Evolutionary conservation across 495 filamentous ascomycete species (phyloP), one percentile per base, ranked within the genome.

Genomic region (Talaromyces proteolyticus): DNA sequence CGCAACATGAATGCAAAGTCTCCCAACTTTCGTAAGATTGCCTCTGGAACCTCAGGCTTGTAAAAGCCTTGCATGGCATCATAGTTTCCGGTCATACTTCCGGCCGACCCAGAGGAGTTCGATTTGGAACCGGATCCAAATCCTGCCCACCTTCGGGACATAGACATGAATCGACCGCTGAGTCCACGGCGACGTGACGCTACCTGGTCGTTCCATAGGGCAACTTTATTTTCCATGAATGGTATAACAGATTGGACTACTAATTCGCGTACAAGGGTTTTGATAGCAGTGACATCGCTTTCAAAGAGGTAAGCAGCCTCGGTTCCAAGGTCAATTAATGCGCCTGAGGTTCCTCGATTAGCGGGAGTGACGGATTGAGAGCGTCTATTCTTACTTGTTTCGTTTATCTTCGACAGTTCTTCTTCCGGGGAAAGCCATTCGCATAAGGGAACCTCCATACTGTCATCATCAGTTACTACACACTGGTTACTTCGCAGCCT

Each of bases 1-100:
- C 93, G 81, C 19, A 98, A 78, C 87, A 97, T 94, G 57, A 97
- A 94, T 5, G 91, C 84, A 66, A 89, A 98, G 60, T 98, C 93
- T 12, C 89, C 93, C 43, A 98, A 75, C 56, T 92, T 93, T 11
- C 93, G 86, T 81, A 98, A 87, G 47, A 89, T 76, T 14, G 93
- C 90, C 70, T 98, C 93, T 0, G 89, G 82, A 0, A 82, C 68
- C 45, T 93, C 88, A 6, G 86, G 86, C n/a, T 76, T 73, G 63
- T 97, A 98, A 61, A 86, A 94, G 6, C 89, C 86, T 44, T 80
- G 77, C 14, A 79, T 57, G 34, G 73, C 54, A 67, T 97, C 88
- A 62, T 95, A 97, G 61, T 95, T 95, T 24, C 73, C 73, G 50
- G 70, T 72, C 41, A 56, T 62, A 11, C 68, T 70, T 24, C 67